Evolutionary conservation across 164 flowering plant genomes (phyloP), one percentile per base, ranked within the genome.

Genomic region (Sextonia rubra): DNA sequence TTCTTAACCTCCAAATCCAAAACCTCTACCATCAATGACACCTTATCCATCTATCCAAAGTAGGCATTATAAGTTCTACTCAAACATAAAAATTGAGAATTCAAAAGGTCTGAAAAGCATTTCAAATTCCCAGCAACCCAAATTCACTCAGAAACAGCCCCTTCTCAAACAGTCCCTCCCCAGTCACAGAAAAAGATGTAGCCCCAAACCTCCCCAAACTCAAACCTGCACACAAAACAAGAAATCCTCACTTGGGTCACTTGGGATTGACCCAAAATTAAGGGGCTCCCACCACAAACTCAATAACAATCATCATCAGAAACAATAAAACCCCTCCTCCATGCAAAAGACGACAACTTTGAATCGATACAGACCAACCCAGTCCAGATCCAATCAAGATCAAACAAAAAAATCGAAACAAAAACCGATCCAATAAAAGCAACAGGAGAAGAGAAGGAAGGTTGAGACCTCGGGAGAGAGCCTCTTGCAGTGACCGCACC

Each of bases 401-500:
- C 20, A 18, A 20, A 58, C 22, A 17, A 58, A n/a, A 15, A 58
- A n/a, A 17, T 20, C 3, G n/a, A 60, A n/a, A 60, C 4, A 24
- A 68, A 47, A 47, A 2, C 1, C 9, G 0, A 69, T 24, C 22
- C 2, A 11, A n/a, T 17, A 3, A 52, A 25, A 49, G 4, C 17
- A 7, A 27, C 0, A 56, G 14, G 47, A 60, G 24, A 72, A 72
- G 15, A 47, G 25, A 70, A 64, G 18, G 23, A 17, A 12, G 30
- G 24, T 62, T 63, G 24, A 63, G 22, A 92, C 97, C 95, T 93
- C 85, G 37, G 99, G 99, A 74, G 92, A 70, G 77, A 93, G 99
- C 61, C 91, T 87, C 85, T 95, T 90, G 91, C 99, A 95, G 90
- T 95, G 97, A 66, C 99, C 98, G 76, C 99, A 93, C 99, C 98